Conservation (phyloP, 2,329 filamentous ascomycete genomes). For the Clonostachys rhizophaga region DNA sequence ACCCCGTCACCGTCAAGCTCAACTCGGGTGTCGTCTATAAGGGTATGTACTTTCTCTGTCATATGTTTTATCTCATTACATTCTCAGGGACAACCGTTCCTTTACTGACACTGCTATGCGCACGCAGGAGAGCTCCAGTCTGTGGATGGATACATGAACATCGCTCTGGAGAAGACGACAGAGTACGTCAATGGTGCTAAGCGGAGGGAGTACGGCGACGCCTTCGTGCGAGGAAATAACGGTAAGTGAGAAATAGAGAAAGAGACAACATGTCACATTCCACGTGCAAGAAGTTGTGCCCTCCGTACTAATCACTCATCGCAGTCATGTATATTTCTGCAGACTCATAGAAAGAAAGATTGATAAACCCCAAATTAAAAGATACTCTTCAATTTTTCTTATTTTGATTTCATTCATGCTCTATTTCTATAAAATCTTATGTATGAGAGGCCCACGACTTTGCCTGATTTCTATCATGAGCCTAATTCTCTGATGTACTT, state of each 20-base stretch:
- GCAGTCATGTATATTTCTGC: constrained; percentile 69
- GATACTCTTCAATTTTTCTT: too few species aligned
- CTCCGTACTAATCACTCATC: not conserved
- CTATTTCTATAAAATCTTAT: too few species aligned
- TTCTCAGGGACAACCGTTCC: not conserved
- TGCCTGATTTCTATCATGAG: too few species aligned
- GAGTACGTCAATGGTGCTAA: constrained; percentile 86
- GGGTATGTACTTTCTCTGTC: constrained; percentile 45
- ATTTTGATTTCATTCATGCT: too few species aligned
- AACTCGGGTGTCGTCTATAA: constrained; percentile 99
- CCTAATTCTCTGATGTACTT: too few species aligned
- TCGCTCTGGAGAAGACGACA: constrained; percentile 91
- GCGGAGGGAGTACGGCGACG: constrained; percentile 83
- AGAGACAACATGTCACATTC: not conserved
- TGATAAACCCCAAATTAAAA: not conserved
- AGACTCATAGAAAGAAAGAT: constrained; percentile 35
- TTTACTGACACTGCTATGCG: constrained; percentile 6
- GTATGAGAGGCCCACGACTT: too few species aligned
- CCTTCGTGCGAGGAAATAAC: constrained; percentile 94
- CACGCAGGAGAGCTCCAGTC: constrained; percentile 82
- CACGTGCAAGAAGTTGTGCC: not conserved
- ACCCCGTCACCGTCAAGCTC: constrained; percentile 90
- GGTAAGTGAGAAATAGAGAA: constrained; percentile 46
- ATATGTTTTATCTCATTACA: not conserved
- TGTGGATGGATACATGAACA: constrained; percentile 99